These are phyloP conservation scores for Artemisia annua DNA, from an alignment of 129 eudicot genomes.

Conservation along the genomic window DNA sequence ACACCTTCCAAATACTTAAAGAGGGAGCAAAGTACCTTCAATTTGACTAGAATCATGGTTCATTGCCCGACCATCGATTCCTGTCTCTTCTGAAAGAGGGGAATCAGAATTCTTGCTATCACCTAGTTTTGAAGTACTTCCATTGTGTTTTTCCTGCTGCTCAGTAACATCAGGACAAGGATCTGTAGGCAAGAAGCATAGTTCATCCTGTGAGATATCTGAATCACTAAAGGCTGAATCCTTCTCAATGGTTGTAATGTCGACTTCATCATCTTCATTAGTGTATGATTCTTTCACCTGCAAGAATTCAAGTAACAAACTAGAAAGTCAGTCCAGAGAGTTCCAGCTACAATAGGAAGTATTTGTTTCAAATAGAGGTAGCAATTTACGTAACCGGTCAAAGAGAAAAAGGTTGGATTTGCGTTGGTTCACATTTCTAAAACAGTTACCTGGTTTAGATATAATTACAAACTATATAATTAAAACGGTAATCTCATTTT, in stretches of 20 bases:
- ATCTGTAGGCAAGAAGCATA: slow-evolving; percentile 79
- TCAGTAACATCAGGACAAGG: slow-evolving; percentile 76
- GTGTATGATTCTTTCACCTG: slow-evolving; percentile 65
- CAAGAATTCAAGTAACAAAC: not conserved
- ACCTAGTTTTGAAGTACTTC: slow-evolving; percentile 45
- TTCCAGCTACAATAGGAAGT: not conserved
- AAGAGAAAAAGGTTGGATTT: not conserved
- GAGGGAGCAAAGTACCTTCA: slow-evolving; percentile 50
- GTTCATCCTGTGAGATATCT: slow-evolving; percentile 83
- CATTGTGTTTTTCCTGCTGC: slow-evolving; percentile 58
- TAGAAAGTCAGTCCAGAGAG: not conserved
- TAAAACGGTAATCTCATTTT: too few relatives aligned
- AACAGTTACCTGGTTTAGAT: too few relatives aligned
- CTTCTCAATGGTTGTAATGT: slow-evolving; percentile 63
- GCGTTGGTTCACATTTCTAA: too few relatives aligned
- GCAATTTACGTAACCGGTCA: not conserved
- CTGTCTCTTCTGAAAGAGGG: slow-evolving; percentile 73
- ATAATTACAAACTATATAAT: too few relatives aligned
- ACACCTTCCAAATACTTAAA: not conserved
- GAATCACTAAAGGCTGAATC: slow-evolving; percentile 89
- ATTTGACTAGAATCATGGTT: slow-evolving; percentile 60
- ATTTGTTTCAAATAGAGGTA: too few relatives aligned
- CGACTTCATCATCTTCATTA: slow-evolving; percentile 88
- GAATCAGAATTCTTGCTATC: slow-evolving; percentile 68
- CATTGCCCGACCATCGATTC: slow-evolving; percentile 50